Evolutionary conservation across 805 yeast genomes (phyloP), one percentile per base, ranked within the genome.

Genomic region (Wickerhamiella cacticola): DNA sequence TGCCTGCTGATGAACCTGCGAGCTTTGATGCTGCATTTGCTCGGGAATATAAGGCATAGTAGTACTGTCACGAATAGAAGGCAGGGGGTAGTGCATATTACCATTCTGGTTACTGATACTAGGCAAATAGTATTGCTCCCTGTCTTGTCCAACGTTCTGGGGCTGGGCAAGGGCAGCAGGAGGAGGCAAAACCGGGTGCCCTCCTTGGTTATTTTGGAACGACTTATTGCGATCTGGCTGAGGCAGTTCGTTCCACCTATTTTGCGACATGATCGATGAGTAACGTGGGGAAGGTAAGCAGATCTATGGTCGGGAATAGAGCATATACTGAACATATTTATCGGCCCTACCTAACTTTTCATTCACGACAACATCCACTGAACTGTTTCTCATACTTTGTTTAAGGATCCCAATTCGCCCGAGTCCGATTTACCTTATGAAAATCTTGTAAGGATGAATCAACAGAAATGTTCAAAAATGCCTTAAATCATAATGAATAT

Each of bases 151-250:
- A 48, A 18, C 36, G 48, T 35, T 31, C 46, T 38, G 38, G 22
- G 46, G 51, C 22, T 43, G 48, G n/a, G 49, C 41, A n/a, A 45
- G 40, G 19, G 53, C 39, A 42, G 41, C 28, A 3, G 65, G 65
- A 4, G 65, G 63, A 15, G 65, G 65, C 23, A 63, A 53, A 34
- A 59, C 61, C n/a, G 65, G 64, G 42, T 48, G 64, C n/a, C 60
- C 61, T 35, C 51, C 36, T 19, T 52, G 60, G 41, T 48, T 42
- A 15, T 26, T 51, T 52, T 49, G 44, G 28, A 38, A 49, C 21
- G 47, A 15, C n/a, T 42, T 44, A 46, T 33, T 45, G 25, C 42
- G 50, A 45, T 43, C 46, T 12, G 51, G 53, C 48, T 46, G 49
- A 34, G 49, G 52, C 46, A 45, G 48, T 19, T 48, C 48, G 46